A percentile compares a stretch with the other conserved stretches of the same genome.
Conservation (phyloP, 139 green algal genomes). For the Marvania coccoides region DNA sequence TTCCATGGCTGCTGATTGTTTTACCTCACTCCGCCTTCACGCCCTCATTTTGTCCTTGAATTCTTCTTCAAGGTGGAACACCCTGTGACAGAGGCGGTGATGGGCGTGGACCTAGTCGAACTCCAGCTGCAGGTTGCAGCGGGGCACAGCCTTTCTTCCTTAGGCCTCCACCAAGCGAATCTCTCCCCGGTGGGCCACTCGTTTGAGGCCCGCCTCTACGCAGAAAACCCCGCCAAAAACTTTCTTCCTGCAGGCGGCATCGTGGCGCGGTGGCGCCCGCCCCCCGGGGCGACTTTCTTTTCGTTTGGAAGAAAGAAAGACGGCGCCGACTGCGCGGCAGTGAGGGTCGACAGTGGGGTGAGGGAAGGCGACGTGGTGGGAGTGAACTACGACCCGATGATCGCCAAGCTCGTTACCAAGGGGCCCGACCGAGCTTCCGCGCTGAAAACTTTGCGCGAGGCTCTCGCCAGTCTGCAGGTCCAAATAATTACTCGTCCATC, state of each 20-base stretch:
- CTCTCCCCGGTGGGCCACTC: slow-evolving; percentile 44
- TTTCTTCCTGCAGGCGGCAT: slow-evolving; percentile 63
- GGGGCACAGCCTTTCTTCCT: slow-evolving; percentile 22
- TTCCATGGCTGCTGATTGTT: too few species aligned
- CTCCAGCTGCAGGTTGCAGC: slow-evolving; percentile 79
- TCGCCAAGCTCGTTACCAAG: slow-evolving; percentile 76
- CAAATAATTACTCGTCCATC: too few species aligned
- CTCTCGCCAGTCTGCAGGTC: slow-evolving; percentile 48
- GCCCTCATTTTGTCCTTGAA: too few species aligned
- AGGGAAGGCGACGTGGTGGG: slow-evolving; percentile 49
- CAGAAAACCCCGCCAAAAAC: slow-evolving; percentile 62
- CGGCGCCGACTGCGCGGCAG: neutral
- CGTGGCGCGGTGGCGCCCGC: slow-evolving; percentile 29
- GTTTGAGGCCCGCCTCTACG: slow-evolving; percentile 85
- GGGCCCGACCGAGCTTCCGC: slow-evolving; percentile 25
- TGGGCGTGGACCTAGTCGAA: slow-evolving; percentile 78
- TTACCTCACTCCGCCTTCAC: too few species aligned
- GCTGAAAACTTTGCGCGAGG: slow-evolving; percentile 18
- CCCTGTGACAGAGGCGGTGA: slow-evolving; percentile 74
- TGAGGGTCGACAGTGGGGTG: slow-evolving; percentile 62
- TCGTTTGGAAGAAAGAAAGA: neutral
- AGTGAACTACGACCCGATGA: slow-evolving; percentile 84
- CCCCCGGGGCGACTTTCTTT: slow-evolving; percentile 21
- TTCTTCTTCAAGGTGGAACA: slow-evolving; percentile 85
- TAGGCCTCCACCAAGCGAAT: slow-evolving; percentile 43